These are phyloP conservation scores for Plasmodium sp. DNA, from an alignment of 169 alveolate species.

Conservation along the genomic window DNA sequence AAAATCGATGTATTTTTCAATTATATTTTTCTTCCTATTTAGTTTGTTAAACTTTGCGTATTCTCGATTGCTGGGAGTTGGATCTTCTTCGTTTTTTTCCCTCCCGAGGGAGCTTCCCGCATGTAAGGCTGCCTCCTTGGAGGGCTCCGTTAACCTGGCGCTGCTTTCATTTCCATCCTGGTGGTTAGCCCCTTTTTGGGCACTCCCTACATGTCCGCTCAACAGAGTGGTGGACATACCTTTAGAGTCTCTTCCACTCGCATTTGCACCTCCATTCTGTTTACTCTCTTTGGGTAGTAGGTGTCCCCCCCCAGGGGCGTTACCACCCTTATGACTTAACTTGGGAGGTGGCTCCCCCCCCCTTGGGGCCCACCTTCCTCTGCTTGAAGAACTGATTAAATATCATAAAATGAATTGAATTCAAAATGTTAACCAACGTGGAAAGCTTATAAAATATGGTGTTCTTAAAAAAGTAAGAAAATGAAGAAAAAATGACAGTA, in stretches of 20 bases:
- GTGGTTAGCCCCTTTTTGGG: not conserved
- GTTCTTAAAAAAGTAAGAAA: conserved; percentile 53
- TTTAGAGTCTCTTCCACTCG: not conserved
- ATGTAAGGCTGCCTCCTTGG: not conserved
- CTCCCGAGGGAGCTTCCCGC: not conserved
- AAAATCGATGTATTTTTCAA: conserved; percentile 21
- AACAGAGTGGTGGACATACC: not conserved
- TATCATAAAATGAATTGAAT: conserved; percentile 69
- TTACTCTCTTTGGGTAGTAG: not conserved
- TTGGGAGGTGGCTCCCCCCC: not conserved
- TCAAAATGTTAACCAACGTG: conserved; percentile 46
- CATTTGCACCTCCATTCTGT: not conserved
- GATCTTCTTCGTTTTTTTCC: not conserved
- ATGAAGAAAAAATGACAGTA: conserved; percentile 57
- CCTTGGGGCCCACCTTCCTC: not conserved
- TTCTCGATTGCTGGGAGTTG: not conserved
- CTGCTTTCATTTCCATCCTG: not conserved
- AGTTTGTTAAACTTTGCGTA: conserved; percentile 1
- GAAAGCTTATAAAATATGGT: conserved; percentile 47
- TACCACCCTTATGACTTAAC: not conserved
- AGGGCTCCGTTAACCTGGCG: not conserved
- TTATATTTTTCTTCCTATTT: conserved; percentile 18
- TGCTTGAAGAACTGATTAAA: conserved; percentile 71
- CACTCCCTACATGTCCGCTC: not conserved
- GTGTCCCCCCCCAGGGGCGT: not conserved